These are phyloP conservation scores for Colletotrichum limetticola DNA, from an alignment of 2,329 filamentous ascomycete species.

Conservation along the genomic window DNA sequence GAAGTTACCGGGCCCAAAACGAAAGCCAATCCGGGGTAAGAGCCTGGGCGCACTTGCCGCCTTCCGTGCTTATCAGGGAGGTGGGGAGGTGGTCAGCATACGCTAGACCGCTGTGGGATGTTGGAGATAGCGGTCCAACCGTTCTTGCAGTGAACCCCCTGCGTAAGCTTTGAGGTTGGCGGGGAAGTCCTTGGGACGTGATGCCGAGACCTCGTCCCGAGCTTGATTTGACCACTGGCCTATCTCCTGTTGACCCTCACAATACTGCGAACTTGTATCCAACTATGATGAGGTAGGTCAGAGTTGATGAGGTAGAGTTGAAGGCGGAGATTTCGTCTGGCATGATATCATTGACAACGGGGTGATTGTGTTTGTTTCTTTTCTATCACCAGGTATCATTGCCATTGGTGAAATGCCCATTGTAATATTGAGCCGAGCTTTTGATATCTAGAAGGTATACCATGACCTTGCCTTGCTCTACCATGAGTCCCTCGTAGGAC, in stretches of 20 bases:
- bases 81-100: neutral
- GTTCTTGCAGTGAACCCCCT: neutral
- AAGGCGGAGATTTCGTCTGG: too few relatives aligned
- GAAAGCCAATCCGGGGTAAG: constrained; percentile 11
- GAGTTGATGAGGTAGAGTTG: neutral
- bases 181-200: neutral
- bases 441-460: too few relatives aligned
- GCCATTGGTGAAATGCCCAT: too few relatives aligned
- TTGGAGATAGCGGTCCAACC: constrained; percentile 1
- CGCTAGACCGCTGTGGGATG: constrained; percentile 16
- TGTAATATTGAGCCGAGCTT: too few relatives aligned
- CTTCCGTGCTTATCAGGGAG: constrained; percentile 5
- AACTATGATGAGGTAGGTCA: neutral
- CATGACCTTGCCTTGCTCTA: too few relatives aligned
- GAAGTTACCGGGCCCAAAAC: neutral
- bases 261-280: neutral
- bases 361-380: too few relatives aligned
- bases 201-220: neutral
- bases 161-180: neutral
- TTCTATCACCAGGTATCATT: too few relatives aligned
- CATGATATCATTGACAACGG: too few relatives aligned
- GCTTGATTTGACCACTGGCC: constrained; percentile 1
- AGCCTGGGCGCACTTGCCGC: constrained; percentile 7
- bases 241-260: neutral
- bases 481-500: too few relatives aligned